Base-by-base conservation (phyloP, 441 rosid genomes). In the Cnidoscolus chayamansa region DNA sequence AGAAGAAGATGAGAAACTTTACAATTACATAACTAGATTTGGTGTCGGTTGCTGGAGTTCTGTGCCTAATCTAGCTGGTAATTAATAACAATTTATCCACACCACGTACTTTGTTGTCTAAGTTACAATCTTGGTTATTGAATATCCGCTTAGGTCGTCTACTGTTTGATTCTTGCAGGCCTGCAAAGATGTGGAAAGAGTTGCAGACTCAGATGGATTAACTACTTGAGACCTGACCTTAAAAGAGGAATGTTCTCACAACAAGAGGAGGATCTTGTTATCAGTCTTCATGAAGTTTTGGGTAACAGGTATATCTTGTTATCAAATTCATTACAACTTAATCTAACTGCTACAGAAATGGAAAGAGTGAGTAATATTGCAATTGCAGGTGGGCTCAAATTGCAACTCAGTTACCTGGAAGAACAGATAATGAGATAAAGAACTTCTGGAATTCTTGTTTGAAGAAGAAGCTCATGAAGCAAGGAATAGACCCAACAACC, bases 41-140 rank as follows among this genome's bases (percentile, higher is more conserved):
- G 91, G 91, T 4, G 89, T 86, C 54, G 91, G 89, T 25, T 89
- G 93, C 86, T 87, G 93, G 93, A 89, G 93, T 78, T 85, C 93
- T 13, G 88, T 87, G 35, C 92, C 92, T 35, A 87, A 84, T 76
- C 78, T 83, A 17, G 92, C 92, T 10, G 92, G 92, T 87, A 72
- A 45, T 12, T 0, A 3, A 48, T 4, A 11, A 13, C 31, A 40
- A 40, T 32, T 32, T 13, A 19, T 50, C 25, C 13, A 13, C 9
- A 10, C 47, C 54, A 31, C 56, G 15, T 71, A 40, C 7, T 60
- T 59, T 35, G 40, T 32, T 50, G 12, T 13, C 16, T 7, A 12
- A 51, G 35, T 6, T 11, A n/a, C 2, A 45, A 17, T 54, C 50
- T 20, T 65, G 35, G 58, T 71, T 45, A 19, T 70, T 32, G 20